Percentiles rank a stretch among this genome's conserved stretches.
Evolutionary conservation across 192 early-diverging fungal genomes (phyloP).

Genomic region (Borealophlyctis nickersoniae): DNA sequence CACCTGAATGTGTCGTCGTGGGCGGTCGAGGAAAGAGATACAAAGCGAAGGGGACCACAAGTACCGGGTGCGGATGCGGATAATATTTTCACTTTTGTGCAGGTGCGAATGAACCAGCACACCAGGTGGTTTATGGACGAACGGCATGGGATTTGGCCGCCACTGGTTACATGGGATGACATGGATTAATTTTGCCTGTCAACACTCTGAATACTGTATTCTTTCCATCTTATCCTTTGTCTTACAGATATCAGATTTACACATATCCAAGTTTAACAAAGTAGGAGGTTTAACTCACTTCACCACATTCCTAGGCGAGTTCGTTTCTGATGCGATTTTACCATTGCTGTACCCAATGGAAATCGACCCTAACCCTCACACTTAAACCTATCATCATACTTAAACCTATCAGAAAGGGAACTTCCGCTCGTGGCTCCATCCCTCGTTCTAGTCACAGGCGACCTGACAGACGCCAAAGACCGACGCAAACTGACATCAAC

Average conservation of each 20-base stretch:
- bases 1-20: neutral
- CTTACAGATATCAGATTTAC: constrained; percentile 74
- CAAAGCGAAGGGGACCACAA: too few relatives aligned
- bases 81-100: constrained; percentile 15
- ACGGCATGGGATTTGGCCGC: too few relatives aligned
- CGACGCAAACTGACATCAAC: constrained; percentile 55
- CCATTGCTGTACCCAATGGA: neutral
- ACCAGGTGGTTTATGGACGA: too few relatives aligned
- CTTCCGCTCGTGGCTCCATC: constrained; percentile 75
- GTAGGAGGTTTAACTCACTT: constrained; percentile 75
- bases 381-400: too few relatives aligned
- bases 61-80: too few relatives aligned
- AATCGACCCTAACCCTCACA: constrained; percentile 41
- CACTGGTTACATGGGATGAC: too few relatives aligned
- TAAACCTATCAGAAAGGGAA: constrained; percentile 58
- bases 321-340: neutral
- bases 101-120: too few relatives aligned
- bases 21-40: too few relatives aligned
- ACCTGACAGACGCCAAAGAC: constrained; percentile 87
- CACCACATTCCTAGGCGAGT: constrained; percentile 19
- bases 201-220: too few relatives aligned
- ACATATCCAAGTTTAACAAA: constrained; percentile 70
- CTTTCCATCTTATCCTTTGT: neutral
- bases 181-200: too few relatives aligned
- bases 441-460: constrained; percentile 80